A percentile compares a stretch with the other conserved stretches of the same genome.
These are phyloP conservation scores for Ophiocordyceps unilateralis DNA, from an alignment of 2,329 filamentous ascomycete species.

Conservation along the genomic window DNA sequence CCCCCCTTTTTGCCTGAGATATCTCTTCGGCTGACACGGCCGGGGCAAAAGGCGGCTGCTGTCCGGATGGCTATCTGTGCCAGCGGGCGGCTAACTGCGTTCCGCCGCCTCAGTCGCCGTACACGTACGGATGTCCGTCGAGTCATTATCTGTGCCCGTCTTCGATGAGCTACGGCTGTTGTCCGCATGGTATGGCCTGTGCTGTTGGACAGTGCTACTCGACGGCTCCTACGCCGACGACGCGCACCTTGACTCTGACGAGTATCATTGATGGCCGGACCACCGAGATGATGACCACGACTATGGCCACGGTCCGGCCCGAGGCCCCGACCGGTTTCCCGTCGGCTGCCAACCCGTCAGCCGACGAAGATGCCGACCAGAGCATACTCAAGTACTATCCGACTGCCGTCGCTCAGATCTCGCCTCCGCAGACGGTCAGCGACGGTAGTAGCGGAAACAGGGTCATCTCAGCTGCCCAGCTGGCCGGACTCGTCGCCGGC, in stretches of 20 bases:
- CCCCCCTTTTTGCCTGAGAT: too few relatives aligned
- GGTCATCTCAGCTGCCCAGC: slow-evolving; percentile 20
- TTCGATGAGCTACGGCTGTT: slow-evolving; percentile 35
- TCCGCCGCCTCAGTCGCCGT: slow-evolving; percentile 23
- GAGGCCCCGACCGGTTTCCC: slow-evolving; percentile 15
- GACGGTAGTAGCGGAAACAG: slow-evolving; percentile 8
- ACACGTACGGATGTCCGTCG: slow-evolving; percentile 23
- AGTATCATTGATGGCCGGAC: slow-evolving; percentile 23
- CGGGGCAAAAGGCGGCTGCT: slow-evolving; percentile 22
- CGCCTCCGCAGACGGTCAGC: slow-evolving; percentile 4
- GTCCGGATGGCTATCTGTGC: slow-evolving; percentile 28
- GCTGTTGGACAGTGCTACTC: slow-evolving; percentile 29
- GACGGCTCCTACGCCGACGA: slow-evolving; percentile 26
- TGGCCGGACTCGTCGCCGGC: slow-evolving; percentile 38
- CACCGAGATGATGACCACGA: slow-evolving; percentile 21
- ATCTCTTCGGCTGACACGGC: neutral
- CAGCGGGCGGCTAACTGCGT: slow-evolving; percentile 20
- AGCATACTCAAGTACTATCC: slow-evolving; percentile 26
- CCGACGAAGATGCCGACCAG: slow-evolving; percentile 9
- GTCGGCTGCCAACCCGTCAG: slow-evolving; percentile 4
- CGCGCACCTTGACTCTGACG: slow-evolving; percentile 24
- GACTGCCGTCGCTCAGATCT: slow-evolving; percentile 22
- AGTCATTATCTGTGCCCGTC: slow-evolving; percentile 31
- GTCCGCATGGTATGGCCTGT: slow-evolving; percentile 30
- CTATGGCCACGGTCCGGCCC: slow-evolving; percentile 22